Evolutionary conservation across 2,329 filamentous ascomycete species (phyloP).

Genomic region (Penicillium sp.): DNA sequence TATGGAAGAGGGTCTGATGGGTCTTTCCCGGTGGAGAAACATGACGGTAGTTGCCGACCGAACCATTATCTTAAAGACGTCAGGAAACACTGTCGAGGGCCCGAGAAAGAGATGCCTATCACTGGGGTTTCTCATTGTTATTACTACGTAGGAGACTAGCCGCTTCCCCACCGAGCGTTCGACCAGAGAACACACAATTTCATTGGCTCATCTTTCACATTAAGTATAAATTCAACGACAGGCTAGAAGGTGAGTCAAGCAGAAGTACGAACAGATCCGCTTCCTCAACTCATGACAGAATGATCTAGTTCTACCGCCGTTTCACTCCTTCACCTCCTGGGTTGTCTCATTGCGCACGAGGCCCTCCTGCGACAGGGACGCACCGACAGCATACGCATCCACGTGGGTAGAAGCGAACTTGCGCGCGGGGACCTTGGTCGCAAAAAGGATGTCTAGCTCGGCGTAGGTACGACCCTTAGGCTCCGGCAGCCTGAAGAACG

Average conservation of each 20-base stretch:
- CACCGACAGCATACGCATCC: conserved; percentile 17
- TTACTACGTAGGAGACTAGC: no score
- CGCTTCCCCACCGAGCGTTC: not conserved
- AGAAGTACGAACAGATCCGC: not conserved
- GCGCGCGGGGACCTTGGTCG: conserved; percentile 36
- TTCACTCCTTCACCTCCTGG: conserved; percentile 13
- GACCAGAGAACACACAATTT: not conserved
- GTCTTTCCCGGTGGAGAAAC: no score
- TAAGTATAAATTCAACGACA: no score
- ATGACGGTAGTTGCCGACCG: no score
- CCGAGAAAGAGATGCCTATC: no score
- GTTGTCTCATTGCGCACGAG: conserved; percentile 14
- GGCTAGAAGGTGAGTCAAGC: not conserved
- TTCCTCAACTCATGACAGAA: not conserved
- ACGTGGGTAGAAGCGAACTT: conserved; percentile 31
- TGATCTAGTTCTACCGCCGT: not conserved
- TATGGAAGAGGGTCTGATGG: no score
- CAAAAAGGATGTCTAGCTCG: conserved; percentile 47
- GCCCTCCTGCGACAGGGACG: conserved; percentile 18
- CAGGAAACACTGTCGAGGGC: no score
- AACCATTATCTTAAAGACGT: no score
- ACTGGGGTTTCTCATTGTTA: no score
- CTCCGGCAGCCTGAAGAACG: conserved; percentile 43
- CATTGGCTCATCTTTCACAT: not conserved
- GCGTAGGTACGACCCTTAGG: conserved; percentile 40